Base-by-base conservation (phyloP, 163 green algal species). In the Chlamydomonas reinhardtii region DNA sequence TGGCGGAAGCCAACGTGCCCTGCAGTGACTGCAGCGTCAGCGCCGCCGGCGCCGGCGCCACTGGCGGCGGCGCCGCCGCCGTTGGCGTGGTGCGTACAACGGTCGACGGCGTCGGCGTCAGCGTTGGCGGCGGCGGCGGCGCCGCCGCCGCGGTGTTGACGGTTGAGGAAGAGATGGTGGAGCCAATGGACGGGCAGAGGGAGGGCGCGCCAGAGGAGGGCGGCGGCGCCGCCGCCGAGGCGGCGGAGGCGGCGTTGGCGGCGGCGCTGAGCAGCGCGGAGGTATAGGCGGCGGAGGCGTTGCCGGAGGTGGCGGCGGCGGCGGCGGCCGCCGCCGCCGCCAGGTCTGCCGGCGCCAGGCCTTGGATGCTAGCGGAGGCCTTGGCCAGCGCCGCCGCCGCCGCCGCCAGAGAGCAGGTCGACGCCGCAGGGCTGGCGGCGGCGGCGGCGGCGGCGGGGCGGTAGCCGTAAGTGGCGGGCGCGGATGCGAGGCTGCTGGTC, bases 1-100 rank as follows among this genome's bases (percentile, higher is more conserved):
- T 81, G 16, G 82, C 82, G 34, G 82, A 82, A 34, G 82, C 82
- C 20, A 87, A 39, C 8, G 82, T 87, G 22, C 82, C 82, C 35
- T 87, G 72, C 4, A 87, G 72, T 22, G 82, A 75, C 61, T 82
- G 72, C 29, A 82, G 61, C 19, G 82, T 71, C n/a, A 75, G 4
- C 9, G 48, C 31, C 4, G 29, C 20, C 8, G 62, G 16, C 4
- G 48, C 1, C 15, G 39, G 2, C 0, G 14, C 62, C 64, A 39
- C 56, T 24, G 64, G 39, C 75, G 22, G 2, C 32, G 22, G 2
- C 32, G 32, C 29, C 16, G 54, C 48, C 19, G 24, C 29, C 16
- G 54, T n/a, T 4, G 24, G n/a, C 16, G 22, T 54, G 56, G 17
- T 72, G 59, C 59, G n/a, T 0, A 27, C 59, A 8, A 54, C 74